These are phyloP conservation scores for Trifolium repens DNA, from an alignment of 306 rosid species.

Conservation along the genomic window DNA sequence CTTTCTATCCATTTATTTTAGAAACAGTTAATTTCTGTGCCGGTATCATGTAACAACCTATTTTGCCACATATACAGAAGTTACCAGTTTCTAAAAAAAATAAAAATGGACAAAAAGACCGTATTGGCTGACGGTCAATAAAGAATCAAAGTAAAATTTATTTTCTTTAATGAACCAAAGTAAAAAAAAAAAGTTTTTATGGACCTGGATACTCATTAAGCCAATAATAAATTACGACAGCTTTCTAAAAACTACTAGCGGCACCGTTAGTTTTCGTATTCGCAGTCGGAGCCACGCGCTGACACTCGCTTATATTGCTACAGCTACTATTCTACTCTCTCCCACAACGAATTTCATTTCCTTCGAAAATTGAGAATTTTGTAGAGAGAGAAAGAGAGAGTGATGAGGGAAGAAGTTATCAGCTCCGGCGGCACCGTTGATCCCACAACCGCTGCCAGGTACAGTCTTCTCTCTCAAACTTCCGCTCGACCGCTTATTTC, in stretches of 20 bases:
- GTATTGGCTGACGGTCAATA: no score
- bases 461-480: neutral
- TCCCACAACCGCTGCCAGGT: constrained; percentile 96
- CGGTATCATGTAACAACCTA: no score
- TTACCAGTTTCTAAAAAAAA: no score
- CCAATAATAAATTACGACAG: no score
- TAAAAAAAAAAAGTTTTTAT: no score
- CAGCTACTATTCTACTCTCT: constrained; percentile 19
- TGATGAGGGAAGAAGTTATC: constrained; percentile 95
- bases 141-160: no score
- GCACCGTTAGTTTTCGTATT: neutral
- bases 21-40: no score
- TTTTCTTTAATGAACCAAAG: no score
- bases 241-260: neutral
- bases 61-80: no score
- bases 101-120: no score
- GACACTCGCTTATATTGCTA: constrained; percentile 7
- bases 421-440: constrained; percentile 90
- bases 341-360: constrained; percentile 32
- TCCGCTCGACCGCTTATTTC: neutral
- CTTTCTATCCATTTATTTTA: no score
- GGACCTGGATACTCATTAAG: no score
- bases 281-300: constrained; percentile 42
- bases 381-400: constrained; percentile 8
- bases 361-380: constrained; percentile 42